These are phyloP conservation scores for Claviceps spartinae DNA, from an alignment of 2,329 filamentous ascomycete species.

Conservation along the genomic window DNA sequence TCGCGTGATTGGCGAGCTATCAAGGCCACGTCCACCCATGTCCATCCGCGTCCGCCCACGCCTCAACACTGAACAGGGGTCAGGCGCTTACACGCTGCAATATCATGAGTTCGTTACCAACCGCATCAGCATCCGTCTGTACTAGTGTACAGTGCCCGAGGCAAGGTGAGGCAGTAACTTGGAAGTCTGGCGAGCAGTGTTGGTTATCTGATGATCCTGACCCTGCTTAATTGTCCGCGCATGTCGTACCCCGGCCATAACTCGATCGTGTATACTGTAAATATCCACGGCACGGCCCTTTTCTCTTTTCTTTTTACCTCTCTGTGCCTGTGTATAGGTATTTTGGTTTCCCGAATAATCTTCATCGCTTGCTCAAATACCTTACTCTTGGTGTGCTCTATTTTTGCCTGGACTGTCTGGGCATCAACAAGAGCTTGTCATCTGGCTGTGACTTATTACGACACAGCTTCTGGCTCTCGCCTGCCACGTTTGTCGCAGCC, in stretches of 20 bases:
- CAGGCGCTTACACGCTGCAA: constrained; percentile 15
- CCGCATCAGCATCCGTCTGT: not conserved
- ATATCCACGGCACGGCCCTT: not conserved
- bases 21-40: not conserved
- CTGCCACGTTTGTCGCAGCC: not conserved
- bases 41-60: not conserved
- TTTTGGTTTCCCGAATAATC: not conserved
- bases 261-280: not conserved
- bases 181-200: not conserved
- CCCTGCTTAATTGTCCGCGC: not conserved
- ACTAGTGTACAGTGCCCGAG: not conserved
- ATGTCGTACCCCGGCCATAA: not conserved
- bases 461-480: not conserved
- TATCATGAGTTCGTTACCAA: constrained; percentile 1
- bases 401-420: not conserved
- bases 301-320: not conserved
- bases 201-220: not conserved
- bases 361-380: not conserved
- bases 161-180: not conserved
- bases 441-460: not conserved
- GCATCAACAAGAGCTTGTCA: not conserved
- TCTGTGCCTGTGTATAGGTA: not conserved
- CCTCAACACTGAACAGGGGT: constrained; percentile 2
- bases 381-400: not conserved
- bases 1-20: constrained; percentile 16